Conservation (phyloP, 78 protist species). For the Emiliania huxleyi region DNA sequence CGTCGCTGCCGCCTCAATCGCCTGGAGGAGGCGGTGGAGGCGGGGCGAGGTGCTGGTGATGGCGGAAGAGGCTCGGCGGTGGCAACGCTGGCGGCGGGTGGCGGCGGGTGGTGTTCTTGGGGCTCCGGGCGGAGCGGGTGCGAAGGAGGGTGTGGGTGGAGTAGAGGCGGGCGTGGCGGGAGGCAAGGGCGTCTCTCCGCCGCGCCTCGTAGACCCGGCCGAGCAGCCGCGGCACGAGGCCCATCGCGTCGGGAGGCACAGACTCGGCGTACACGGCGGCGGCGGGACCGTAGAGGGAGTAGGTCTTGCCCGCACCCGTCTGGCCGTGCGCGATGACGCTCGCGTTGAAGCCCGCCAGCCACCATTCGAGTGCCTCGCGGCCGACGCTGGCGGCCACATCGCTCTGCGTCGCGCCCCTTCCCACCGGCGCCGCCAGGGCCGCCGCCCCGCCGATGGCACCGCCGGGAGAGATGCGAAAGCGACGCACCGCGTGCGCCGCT, state of each 20-base stretch:
- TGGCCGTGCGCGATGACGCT: background rate
- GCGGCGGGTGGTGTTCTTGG: no score
- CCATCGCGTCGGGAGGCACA: background rate
- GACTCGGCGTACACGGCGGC: background rate
- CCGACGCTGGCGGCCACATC: background rate
- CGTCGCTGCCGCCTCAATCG: no score
- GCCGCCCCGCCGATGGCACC: background rate
- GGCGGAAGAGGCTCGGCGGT: no score
- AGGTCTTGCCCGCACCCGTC: conserved; percentile 7
- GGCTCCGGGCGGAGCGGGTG: no score
- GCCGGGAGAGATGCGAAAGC: background rate
- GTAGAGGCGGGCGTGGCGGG: no score
- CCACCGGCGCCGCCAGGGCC: background rate
- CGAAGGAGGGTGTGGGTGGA: no score
- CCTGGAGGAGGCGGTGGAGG: no score
- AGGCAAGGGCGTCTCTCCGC: no score
- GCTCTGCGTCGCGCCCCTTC: background rate
- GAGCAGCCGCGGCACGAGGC: background rate
- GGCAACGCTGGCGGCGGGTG: no score
- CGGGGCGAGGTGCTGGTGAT: no score
- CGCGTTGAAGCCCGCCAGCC: conserved; percentile 1
- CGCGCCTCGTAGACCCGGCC: background rate
- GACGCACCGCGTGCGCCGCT: background rate
- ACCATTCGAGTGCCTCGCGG: background rate
- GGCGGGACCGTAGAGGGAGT: background rate